Percentiles rank a stretch among this genome's conserved stretches.
Evolutionary conservation across 352 stramenopile species (phyloP).

Genomic region (Globisporangium abappressorium): DNA sequence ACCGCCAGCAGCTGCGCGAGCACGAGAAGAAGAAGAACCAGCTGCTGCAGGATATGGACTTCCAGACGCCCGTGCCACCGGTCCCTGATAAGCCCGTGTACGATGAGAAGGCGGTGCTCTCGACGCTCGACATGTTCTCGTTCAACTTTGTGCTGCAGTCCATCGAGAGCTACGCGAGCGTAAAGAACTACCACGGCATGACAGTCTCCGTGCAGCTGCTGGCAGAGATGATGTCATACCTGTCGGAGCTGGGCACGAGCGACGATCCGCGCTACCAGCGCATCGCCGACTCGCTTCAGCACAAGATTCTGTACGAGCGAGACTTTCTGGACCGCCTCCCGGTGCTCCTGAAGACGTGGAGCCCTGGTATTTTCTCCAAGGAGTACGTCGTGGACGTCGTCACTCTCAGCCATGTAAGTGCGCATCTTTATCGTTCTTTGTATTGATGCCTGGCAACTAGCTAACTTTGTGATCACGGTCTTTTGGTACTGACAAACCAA

Average conservation of each 20-base stretch:
- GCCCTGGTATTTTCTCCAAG: slow-evolving; percentile 52
- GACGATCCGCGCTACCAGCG: slow-evolving; percentile 76
- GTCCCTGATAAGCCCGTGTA: slow-evolving; percentile 46
- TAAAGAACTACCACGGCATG: slow-evolving; percentile 84
- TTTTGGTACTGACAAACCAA: not conserved
- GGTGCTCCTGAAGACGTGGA: slow-evolving; percentile 80
- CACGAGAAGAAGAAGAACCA: slow-evolving; percentile 54
- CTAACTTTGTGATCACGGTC: slow-evolving; percentile 10
- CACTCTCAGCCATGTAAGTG: slow-evolving; percentile 81
- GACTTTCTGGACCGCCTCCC: slow-evolving; percentile 84
- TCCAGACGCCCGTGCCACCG: slow-evolving; percentile 36
- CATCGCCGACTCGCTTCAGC: slow-evolving; percentile 81
- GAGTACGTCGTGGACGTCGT: slow-evolving; percentile 80
- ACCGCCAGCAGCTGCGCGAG: slow-evolving; percentile 52
- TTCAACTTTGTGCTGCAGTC: slow-evolving; percentile 90
- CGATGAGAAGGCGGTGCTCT: slow-evolving; percentile 79
- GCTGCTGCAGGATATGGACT: slow-evolving; percentile 52
- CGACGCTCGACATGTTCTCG: slow-evolving; percentile 89
- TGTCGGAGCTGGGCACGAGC: slow-evolving; percentile 64
- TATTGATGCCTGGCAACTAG: slow-evolving; percentile 7
- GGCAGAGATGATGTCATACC: slow-evolving; percentile 84
- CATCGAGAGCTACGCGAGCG: slow-evolving; percentile 78
- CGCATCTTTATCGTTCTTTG: not conserved
- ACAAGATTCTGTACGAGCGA: slow-evolving; percentile 88
- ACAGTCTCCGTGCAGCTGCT: slow-evolving; percentile 76